Percentiles rank a stretch among this genome's conserved stretches.
These are phyloP conservation scores for Penicillium canariense DNA, from an alignment of 495 filamentous ascomycete genomes.

Conservation along the genomic window DNA sequence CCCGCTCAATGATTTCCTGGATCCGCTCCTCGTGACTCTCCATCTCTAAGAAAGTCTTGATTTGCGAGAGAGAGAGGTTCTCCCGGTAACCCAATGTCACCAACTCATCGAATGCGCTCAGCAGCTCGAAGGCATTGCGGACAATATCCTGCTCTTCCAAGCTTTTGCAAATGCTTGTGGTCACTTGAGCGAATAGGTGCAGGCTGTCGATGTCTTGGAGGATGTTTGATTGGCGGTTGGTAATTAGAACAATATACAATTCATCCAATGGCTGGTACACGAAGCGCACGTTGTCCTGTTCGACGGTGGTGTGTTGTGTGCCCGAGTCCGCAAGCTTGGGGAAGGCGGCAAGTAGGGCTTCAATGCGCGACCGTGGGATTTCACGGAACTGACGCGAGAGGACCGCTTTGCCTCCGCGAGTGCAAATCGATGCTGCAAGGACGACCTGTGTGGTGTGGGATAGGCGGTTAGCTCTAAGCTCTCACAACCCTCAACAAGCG, in stretches of 20 bases:
- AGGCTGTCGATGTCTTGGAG: conserved; percentile 98
- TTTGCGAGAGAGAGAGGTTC: conserved; percentile 90
- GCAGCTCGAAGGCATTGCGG: conserved; percentile 90
- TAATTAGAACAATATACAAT: conserved; percentile 98
- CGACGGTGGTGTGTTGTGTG: conserved; percentile 95
- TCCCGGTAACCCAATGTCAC: conserved; percentile 94
- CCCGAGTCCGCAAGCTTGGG: conserved; percentile 93
- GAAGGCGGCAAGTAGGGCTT: conserved; percentile 93
- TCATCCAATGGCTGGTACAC: conserved; percentile 99
- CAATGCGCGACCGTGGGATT: conserved; percentile 92
- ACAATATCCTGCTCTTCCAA: conserved; percentile 93
- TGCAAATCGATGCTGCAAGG: conserved; percentile 98
- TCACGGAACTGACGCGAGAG: conserved; percentile 95
- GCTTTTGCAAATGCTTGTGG: conserved; percentile 91
- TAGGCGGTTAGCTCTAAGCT: conserved; percentile 23
- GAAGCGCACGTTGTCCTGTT: conserved; percentile 98
- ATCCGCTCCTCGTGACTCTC: conserved; percentile 98
- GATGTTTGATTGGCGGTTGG: conserved; percentile 98
- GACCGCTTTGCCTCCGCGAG: conserved; percentile 94
- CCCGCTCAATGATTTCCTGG: conserved; percentile 92
- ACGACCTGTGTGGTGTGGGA: conserved; percentile 66
- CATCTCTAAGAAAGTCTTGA: conserved; percentile 99
- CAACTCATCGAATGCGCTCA: conserved; percentile 94
- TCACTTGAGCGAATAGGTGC: conserved; percentile 95
- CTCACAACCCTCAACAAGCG: not conserved